A percentile compares a stretch with the other conserved stretches of the same genome.
Evolutionary conservation across 306 rosid species (phyloP).

Genomic region (Acacia melanoxylon): DNA sequence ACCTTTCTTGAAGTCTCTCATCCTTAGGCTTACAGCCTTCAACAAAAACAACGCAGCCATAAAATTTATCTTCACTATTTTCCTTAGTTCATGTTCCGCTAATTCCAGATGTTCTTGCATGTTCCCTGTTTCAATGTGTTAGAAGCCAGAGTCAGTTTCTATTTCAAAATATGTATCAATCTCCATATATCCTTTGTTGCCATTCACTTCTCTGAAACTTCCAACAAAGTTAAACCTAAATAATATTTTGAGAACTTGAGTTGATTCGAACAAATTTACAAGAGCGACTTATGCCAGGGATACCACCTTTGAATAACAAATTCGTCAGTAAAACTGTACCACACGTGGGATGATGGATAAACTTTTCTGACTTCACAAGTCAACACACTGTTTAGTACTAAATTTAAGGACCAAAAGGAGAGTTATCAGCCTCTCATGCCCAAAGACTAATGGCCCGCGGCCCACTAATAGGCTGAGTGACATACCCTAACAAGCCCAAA

Average conservation of each 20-base stretch:
- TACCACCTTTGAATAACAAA: background rate
- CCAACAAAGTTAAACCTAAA: background rate
- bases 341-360: background rate
- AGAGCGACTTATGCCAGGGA: background rate
- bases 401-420: background rate
- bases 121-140: conserved; percentile 55
- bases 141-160: background rate
- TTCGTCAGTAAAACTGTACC: background rate
- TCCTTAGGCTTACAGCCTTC: conserved; percentile 72
- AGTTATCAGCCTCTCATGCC: background rate
- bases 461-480: background rate
- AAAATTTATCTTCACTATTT: conserved; percentile 65
- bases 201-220: background rate
- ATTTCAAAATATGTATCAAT: background rate
- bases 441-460: background rate
- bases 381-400: background rate
- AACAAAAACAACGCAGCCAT: conserved; percentile 79
- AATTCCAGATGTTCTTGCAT: conserved; percentile 64
- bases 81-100: conserved; percentile 60
- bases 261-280: background rate
- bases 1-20: conserved; percentile 64
- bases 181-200: background rate
- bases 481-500: background rate
- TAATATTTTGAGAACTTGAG: background rate
- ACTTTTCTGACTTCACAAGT: background rate